A percentile compares a stretch with the other conserved stretches of the same genome.
Evolutionary conservation across 2,329 filamentous ascomycete genomes (phyloP).

Genomic region (Ciborinia camelliae): DNA sequence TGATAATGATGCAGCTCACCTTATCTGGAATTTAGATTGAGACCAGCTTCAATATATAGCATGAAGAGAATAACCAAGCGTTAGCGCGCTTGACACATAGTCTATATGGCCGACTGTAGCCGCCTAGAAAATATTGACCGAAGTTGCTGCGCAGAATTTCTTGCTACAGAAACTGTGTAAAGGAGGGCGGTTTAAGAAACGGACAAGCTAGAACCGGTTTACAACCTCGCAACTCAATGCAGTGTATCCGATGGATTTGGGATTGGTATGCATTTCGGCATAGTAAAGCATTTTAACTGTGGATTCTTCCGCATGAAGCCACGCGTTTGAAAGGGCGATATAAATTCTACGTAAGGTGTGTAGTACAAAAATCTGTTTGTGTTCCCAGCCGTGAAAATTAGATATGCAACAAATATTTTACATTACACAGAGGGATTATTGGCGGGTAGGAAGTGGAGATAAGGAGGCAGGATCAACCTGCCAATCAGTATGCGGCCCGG

Average conservation of each 20-base stretch:
- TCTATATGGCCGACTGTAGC: not conserved
- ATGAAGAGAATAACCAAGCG: not conserved
- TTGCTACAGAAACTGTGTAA: no score
- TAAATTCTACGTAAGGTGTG: not conserved
- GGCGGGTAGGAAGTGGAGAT: not conserved
- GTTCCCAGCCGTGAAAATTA: not conserved
- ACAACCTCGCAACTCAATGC: not conserved
- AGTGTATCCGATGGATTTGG: not conserved
- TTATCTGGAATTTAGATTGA: not conserved
- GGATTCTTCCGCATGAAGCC: not conserved
- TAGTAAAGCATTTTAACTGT: not conserved
- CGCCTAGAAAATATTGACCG: no score
- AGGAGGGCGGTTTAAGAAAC: not conserved
- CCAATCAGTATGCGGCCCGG: not conserved
- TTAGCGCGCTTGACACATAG: not conserved
- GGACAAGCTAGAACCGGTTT: no score
- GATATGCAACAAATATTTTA: not conserved
- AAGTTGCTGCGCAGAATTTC: not conserved
- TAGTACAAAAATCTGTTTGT: not conserved
- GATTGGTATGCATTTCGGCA: not conserved
- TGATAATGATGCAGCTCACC: not conserved
- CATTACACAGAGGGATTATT: not conserved
- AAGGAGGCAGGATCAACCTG: not conserved
- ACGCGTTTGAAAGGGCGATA: no score
- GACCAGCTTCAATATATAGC: not conserved